phyloP scores from a whole-genome alignment of 2,329 filamentous ascomycete species.

The Colletotrichum abscissum region DNA sequence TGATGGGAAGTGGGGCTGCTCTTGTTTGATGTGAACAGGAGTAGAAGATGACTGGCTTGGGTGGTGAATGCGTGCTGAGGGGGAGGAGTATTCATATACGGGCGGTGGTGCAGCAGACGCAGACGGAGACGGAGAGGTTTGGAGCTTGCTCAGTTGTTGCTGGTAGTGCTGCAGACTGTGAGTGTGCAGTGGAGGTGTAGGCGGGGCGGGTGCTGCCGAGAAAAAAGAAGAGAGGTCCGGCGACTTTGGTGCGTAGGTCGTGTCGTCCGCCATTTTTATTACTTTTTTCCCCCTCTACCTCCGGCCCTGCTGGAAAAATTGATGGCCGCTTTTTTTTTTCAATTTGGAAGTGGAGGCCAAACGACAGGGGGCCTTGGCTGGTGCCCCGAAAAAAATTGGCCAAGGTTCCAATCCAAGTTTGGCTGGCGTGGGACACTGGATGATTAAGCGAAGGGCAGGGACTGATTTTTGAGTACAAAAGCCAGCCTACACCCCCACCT shows the following conservation, averaged over 20 bases:
- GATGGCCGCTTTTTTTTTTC: slow-evolving; percentile 23
- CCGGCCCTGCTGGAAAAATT: slow-evolving; percentile 28
- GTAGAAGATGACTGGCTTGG: slow-evolving; percentile 34
- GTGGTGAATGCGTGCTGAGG: slow-evolving; percentile 31
- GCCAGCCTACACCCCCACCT: background rate
- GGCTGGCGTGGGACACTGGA: slow-evolving; percentile 18
- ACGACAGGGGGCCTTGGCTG: slow-evolving; percentile 22
- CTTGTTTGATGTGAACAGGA: slow-evolving; percentile 36
- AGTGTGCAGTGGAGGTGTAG: slow-evolving; percentile 42
- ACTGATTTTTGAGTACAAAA: slow-evolving; percentile 21
- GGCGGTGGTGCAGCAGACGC: slow-evolving; percentile 20
- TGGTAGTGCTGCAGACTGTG: slow-evolving; percentile 42
- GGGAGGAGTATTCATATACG: slow-evolving; percentile 36
- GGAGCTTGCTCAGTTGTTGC: slow-evolving; percentile 25
- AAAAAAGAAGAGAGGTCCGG: slow-evolving; percentile 70
- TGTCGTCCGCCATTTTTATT: slow-evolving; percentile 58
- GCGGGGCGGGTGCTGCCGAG: slow-evolving; percentile 46
- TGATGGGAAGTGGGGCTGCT: slow-evolving; percentile 34
- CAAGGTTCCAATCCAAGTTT: slow-evolving; percentile 9
- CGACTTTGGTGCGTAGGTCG: slow-evolving; percentile 67
- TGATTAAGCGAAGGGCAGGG: slow-evolving; percentile 34
- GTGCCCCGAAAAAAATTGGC: background rate
- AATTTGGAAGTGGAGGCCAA: slow-evolving; percentile 12
- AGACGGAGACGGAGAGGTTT: slow-evolving; percentile 15
- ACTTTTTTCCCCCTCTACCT: slow-evolving; percentile 4